Percentiles rank a stretch among this genome's conserved stretches.
phyloP scores from a whole-genome alignment of 805 yeast species.

The Kodamaea fukazawae region DNA sequence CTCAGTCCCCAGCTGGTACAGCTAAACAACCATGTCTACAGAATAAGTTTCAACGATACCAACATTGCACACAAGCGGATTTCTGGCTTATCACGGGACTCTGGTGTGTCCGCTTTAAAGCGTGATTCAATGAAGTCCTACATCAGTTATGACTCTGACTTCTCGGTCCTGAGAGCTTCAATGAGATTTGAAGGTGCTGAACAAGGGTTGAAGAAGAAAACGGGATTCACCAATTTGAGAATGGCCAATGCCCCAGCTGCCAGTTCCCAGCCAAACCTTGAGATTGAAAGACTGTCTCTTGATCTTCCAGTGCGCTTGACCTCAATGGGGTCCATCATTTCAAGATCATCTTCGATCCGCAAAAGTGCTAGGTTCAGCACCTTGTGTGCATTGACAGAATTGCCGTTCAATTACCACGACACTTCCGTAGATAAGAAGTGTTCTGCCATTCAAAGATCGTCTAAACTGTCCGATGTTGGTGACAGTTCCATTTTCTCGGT shows the following conservation, averaged over 20 bases:
- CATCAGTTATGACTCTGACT: constrained; percentile 58
- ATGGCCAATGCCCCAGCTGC: constrained; percentile 2
- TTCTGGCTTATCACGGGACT: constrained; percentile 15
- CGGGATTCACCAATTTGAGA: constrained; percentile 48
- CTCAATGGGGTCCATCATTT: constrained; percentile 16
- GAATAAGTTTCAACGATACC: constrained; percentile 26
- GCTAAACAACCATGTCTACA: constrained; percentile 4
- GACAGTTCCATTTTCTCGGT: constrained; percentile 38
- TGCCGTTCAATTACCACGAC: constrained; percentile 26
- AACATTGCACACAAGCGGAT: constrained; percentile 5
- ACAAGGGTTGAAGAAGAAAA: constrained; percentile 45
- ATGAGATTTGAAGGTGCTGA: constrained; percentile 16
- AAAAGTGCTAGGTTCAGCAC: constrained; percentile 37
- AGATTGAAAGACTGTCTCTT: constrained; percentile 9
- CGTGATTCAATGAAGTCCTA: constrained; percentile 49
- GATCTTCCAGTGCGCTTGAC: constrained; percentile 15
- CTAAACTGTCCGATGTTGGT: constrained; percentile 27
- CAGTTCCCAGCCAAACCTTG: constrained; percentile 1
- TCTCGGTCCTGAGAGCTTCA: constrained; percentile 33
- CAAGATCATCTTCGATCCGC: constrained; percentile 20
- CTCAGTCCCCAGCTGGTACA: constrained; percentile 35
- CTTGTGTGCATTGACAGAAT: constrained; percentile 37
- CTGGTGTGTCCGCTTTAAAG: constrained; percentile 33
- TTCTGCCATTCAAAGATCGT: constrained; percentile 14
- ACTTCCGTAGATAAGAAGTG: constrained; percentile 12